phyloP scores from a whole-genome alignment of 306 rosid species.

The Lathyrus sativus region DNA sequence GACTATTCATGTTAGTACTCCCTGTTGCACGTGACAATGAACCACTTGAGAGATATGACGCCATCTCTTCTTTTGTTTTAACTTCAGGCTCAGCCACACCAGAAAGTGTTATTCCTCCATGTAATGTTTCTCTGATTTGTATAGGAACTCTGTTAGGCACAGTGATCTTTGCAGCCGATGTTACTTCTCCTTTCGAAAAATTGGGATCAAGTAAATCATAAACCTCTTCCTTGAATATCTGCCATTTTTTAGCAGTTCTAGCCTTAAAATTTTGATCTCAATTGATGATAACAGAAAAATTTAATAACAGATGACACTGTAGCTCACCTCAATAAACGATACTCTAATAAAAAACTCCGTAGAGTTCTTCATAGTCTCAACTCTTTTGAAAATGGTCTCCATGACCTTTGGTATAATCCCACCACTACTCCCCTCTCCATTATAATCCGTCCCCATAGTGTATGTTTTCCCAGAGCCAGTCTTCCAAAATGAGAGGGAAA shows the following conservation, averaged over 20 bases:
- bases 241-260: conserved; percentile 29
- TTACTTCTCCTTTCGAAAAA: conserved; percentile 56
- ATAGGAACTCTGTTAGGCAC: conserved; percentile 71
- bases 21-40: conserved; percentile 86
- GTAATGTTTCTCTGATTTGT: conserved; percentile 80
- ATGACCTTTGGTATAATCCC: conserved; percentile 79
- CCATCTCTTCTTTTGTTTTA: conserved; percentile 82
- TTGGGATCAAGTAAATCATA: conserved; percentile 80
- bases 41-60: conserved; percentile 68
- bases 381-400: conserved; percentile 62
- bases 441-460: conserved; percentile 71
- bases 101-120: conserved; percentile 89
- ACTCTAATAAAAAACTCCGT: conserved; percentile 76
- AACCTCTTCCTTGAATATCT: conserved; percentile 95
- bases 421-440: conserved; percentile 61
- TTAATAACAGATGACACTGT: neutral
- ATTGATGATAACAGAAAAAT: conserved; percentile 8
- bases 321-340: conserved; percentile 85
- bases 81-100: conserved; percentile 88
- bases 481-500: conserved; percentile 43
- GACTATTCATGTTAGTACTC: conserved; percentile 91
- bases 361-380: conserved; percentile 46
- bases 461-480: conserved; percentile 95
- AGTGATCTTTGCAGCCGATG: conserved; percentile 45
- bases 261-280: conserved; percentile 21